A percentile compares a stretch with the other conserved stretches of the same genome.
phyloP scores from a whole-genome alignment of 2,329 filamentous ascomycete genomes.

The Nemania bipapillata region DNA sequence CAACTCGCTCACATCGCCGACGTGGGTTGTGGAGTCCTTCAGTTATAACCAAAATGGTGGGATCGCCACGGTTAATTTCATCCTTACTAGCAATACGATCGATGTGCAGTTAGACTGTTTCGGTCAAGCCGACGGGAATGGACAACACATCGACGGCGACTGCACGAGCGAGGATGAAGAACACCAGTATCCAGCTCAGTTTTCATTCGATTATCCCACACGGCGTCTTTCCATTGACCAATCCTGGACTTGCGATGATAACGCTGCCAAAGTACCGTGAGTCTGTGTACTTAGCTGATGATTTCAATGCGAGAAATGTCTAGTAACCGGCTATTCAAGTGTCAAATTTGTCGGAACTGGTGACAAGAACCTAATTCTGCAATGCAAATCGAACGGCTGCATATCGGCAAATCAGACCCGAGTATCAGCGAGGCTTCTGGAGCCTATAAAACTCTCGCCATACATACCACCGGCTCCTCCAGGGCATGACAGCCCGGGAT shows the following conservation, averaged over 20 bases:
- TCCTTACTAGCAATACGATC: conserved; percentile 1
- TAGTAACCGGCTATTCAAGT: conserved; percentile 15
- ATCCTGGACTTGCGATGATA: conserved; percentile 4
- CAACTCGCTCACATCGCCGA: conserved; percentile 16
- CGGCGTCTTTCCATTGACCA: neutral
- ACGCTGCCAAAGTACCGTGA: conserved; percentile 1
- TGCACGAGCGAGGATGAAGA: neutral
- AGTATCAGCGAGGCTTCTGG: conserved; percentile 8
- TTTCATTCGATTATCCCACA: neutral
- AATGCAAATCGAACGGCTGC: conserved; percentile 8
- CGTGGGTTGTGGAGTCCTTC: conserved; percentile 15
- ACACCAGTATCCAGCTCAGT: neutral
- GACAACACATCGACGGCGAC: neutral
- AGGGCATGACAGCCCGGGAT: conserved; percentile 13
- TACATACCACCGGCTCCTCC: conserved; percentile 4
- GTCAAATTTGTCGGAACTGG: conserved; percentile 5
- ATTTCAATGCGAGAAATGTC: neutral
- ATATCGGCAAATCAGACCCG: neutral
- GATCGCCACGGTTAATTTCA: neutral
- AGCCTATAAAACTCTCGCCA: conserved; percentile 2
- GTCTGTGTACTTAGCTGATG: neutral
- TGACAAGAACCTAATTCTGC: neutral
- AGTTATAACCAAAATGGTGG: neutral
- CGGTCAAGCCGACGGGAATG: neutral
- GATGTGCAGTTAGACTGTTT: conserved; percentile 2